These are phyloP conservation scores for Penicillium roqueforti DNA, from an alignment of 495 filamentous ascomycete species.

Conservation along the genomic window DNA sequence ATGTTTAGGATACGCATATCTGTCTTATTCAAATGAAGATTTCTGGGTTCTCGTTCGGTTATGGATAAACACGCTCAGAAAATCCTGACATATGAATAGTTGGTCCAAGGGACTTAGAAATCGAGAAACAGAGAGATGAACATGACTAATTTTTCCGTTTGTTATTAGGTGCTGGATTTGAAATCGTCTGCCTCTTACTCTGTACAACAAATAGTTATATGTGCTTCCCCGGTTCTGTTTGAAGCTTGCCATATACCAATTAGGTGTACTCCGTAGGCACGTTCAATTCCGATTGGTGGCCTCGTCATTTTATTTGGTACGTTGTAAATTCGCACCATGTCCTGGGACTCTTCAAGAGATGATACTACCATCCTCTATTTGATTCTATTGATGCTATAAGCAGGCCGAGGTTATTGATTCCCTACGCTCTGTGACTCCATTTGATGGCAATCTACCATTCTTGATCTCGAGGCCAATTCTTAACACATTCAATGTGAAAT, in stretches of 20 bases:
- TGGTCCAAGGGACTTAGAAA: background rate
- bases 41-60: background rate
- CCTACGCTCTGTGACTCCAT: too few species aligned
- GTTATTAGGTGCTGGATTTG: background rate
- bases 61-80: background rate
- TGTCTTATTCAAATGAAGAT: background rate
- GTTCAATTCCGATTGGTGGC: too few species aligned
- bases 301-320: too few species aligned
- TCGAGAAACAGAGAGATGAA: background rate
- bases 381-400: background rate
- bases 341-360: too few species aligned
- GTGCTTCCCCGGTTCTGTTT: background rate
- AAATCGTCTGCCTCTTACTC: background rate
- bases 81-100: background rate
- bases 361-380: background rate
- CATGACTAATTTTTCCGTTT: background rate
- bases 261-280: too few species aligned
- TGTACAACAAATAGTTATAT: background rate
- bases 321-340: too few species aligned
- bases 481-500: slow-evolving; percentile 8
- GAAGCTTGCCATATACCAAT: background rate
- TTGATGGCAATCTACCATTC: background rate
- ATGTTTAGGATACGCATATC: background rate
- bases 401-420: too few species aligned
- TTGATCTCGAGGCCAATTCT: too few species aligned